Evolutionary conservation across 2,329 filamentous ascomycete genomes (phyloP).

Genomic region (Sporothrix euskadiensis): DNA sequence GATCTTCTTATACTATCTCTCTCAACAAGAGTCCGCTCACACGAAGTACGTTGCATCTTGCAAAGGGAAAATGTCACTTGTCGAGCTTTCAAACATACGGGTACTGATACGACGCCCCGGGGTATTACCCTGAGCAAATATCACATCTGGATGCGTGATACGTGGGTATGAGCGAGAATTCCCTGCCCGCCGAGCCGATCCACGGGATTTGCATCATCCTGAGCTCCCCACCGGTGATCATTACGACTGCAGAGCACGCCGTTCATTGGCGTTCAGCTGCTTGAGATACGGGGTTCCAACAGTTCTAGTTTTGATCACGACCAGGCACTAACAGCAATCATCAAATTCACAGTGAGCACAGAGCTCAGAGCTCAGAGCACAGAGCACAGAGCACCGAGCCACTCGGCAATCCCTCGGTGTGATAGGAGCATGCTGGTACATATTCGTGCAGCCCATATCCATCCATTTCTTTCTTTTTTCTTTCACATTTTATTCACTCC

Average conservation of each 20-base stretch:
- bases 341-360: no score
- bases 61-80: neutral
- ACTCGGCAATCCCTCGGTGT: neutral
- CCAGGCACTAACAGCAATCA: neutral
- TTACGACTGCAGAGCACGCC: neutral
- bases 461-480: neutral
- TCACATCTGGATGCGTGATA: neutral
- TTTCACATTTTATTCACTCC: neutral
- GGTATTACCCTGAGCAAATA: neutral
- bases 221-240: neutral
- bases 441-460: neutral
- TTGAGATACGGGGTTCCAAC: neutral
- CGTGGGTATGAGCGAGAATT: neutral
- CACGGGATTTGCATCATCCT: conserved; percentile 2
- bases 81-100: neutral
- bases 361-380: neutral
- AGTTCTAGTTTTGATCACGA: neutral
- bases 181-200: neutral
- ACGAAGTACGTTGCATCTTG: no score
- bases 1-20: neutral
- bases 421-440: neutral
- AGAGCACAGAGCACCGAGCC: neutral
- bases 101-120: neutral
- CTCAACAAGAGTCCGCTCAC: neutral
- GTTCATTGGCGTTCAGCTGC: neutral